Percentiles rank a stretch among this genome's conserved stretches.
Conservation (phyloP, 768 basidiomycete genomes). For the Leccinum boreale region DNA sequence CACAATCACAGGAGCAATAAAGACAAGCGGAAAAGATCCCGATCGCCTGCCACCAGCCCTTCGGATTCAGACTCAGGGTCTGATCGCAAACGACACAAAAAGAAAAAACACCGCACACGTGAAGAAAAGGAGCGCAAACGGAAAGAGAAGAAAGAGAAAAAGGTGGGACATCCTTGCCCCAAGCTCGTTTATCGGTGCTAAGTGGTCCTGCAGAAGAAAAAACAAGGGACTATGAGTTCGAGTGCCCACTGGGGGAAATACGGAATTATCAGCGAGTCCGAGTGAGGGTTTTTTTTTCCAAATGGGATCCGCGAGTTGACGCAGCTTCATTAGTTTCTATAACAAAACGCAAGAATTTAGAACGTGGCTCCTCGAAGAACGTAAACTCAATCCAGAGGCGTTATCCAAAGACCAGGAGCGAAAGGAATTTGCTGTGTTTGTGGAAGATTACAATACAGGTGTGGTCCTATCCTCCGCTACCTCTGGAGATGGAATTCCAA, state of each 20-base stretch:
- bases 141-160: constrained; percentile 70
- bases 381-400: constrained; percentile 86
- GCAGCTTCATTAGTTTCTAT: constrained; percentile 55
- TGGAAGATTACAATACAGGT: constrained; percentile 86
- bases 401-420: constrained; percentile 80
- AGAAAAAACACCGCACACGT: constrained; percentile 45
- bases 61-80: constrained; percentile 33
- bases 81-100: constrained; percentile 38
- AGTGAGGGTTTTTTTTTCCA: constrained; percentile 48
- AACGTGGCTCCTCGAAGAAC: constrained; percentile 91
- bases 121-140: constrained; percentile 51
- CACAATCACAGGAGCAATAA: constrained; percentile 21
- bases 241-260: constrained; percentile 82
- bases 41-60: constrained; percentile 42
- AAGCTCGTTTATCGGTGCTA: background rate
- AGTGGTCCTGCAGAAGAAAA: constrained; percentile 50
- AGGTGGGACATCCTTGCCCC: constrained; percentile 36
- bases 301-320: constrained; percentile 12
- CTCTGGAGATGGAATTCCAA: background rate
- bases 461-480: constrained; percentile 9
- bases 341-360: constrained; percentile 84
- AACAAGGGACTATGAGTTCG: constrained; percentile 44
- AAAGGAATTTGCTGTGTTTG: constrained; percentile 80
- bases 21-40: constrained; percentile 31
- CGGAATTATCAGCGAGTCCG: constrained; percentile 79